These are phyloP conservation scores for Rickenella mellea DNA, from an alignment of 768 basidiomycete species.

Conservation along the genomic window DNA sequence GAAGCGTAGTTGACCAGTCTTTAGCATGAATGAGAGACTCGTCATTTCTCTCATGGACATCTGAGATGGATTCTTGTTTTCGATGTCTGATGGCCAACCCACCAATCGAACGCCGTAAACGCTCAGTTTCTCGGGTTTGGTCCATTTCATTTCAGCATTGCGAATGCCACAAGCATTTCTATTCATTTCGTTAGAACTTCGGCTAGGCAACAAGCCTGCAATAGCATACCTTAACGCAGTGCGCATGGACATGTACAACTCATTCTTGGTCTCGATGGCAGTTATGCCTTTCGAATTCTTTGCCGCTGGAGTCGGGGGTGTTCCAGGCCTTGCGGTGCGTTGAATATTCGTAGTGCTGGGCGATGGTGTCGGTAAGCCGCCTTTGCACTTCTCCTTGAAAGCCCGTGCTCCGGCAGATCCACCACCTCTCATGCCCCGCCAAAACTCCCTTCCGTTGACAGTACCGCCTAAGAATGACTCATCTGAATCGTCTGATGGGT, in stretches of 20 bases:
- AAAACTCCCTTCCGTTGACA: slow-evolving; percentile 51
- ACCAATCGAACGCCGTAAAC: slow-evolving; percentile 48
- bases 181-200: slow-evolving; percentile 5
- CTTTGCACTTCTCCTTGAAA: slow-evolving; percentile 29
- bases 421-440: slow-evolving; percentile 50
- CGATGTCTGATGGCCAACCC: slow-evolving; percentile 56
- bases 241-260: slow-evolving; percentile 47
- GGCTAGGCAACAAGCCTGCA: slow-evolving; percentile 1
- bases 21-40: not conserved
- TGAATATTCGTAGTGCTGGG: not conserved
- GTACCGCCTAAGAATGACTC: slow-evolving; percentile 59
- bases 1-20: not conserved
- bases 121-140: slow-evolving; percentile 48
- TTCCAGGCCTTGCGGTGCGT: slow-evolving; percentile 17
- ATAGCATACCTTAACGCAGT: slow-evolving; percentile 39
- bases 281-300: slow-evolving; percentile 9
- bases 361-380: not conserved
- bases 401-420: slow-evolving; percentile 47
- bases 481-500: slow-evolving; percentile 36
- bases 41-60: slow-evolving; percentile 23
- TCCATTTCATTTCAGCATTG: slow-evolving; percentile 72
- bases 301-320: slow-evolving; percentile 7
- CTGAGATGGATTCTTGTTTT: slow-evolving; percentile 52
- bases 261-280: slow-evolving; percentile 35
- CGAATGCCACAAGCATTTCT: slow-evolving; percentile 50